Evolutionary conservation across 805 yeast genomes (phyloP).

Genomic region (Ogataea minuta): DNA sequence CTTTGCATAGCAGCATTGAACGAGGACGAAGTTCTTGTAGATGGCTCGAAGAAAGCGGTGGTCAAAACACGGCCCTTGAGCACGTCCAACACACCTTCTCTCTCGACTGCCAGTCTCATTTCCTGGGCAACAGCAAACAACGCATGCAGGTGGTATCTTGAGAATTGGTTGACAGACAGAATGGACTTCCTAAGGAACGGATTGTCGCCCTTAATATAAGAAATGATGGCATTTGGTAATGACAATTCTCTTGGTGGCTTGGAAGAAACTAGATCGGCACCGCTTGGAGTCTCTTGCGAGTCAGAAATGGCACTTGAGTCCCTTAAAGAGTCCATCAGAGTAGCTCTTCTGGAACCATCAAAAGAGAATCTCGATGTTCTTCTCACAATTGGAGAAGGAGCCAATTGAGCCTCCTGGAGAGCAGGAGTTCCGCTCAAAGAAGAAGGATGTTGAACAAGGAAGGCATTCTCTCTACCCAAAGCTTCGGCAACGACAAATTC

Average conservation of each 20-base stretch:
- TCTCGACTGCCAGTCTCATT: constrained; percentile 93
- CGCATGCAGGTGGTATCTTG: constrained; percentile 85
- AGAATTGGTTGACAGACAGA: constrained; percentile 82
- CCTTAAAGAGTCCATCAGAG: constrained; percentile 30
- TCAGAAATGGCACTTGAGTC: constrained; percentile 38
- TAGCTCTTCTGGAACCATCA: constrained; percentile 38
- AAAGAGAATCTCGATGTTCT: constrained; percentile 52
- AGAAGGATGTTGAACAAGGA: constrained; percentile 44
- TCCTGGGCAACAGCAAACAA: constrained; percentile 97
- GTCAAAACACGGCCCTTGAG: constrained; percentile 88
- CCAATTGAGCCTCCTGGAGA: constrained; percentile 29
- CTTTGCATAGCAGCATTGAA: constrained; percentile 99
- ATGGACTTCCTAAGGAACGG: constrained; percentile 89
- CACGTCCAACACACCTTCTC: constrained; percentile 90
- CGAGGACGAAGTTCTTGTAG: constrained; percentile 94
- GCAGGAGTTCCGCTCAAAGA: constrained; percentile 33
- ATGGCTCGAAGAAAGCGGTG: constrained; percentile 97
- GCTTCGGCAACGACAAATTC: constrained; percentile 58
- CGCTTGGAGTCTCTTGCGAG: constrained; percentile 47
- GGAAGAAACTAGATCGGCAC: constrained; percentile 69
- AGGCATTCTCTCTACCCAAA: constrained; percentile 56
- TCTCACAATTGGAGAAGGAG: constrained; percentile 36
- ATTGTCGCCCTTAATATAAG: constrained; percentile 76
- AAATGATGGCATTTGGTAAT: constrained; percentile 76
- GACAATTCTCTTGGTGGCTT: constrained; percentile 70